Evolutionary conservation across 2,329 filamentous ascomycete species (phyloP).

Genomic region (Fonsecaea erecta): DNA sequence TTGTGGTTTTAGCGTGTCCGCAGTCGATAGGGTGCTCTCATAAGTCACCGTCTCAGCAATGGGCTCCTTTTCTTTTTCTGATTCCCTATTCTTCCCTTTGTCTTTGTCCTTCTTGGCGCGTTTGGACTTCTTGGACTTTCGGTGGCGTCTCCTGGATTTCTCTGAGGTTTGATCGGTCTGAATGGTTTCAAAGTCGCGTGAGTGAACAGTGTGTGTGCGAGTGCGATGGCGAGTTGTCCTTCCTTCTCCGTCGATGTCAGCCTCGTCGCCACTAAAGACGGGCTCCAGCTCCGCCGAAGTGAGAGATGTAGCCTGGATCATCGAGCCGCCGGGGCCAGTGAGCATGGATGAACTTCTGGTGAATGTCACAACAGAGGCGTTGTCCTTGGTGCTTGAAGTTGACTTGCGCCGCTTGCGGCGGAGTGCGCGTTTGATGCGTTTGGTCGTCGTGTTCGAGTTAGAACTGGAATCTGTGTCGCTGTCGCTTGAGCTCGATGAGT

Average conservation of each 20-base stretch:
- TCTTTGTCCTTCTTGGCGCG: conserved; percentile 33
- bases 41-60: conserved; percentile 13
- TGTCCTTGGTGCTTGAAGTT: conserved; percentile 71
- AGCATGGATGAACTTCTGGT: conserved; percentile 47
- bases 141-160: conserved; percentile 42
- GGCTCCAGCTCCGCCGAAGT: conserved; percentile 31
- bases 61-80: conserved; percentile 44
- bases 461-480: conserved; percentile 72
- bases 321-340: conserved; percentile 38
- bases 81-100: conserved; percentile 37
- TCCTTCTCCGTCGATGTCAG: conserved; percentile 55
- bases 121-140: conserved; percentile 38
- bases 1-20: conserved; percentile 42
- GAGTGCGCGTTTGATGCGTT: conserved; percentile 76
- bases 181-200: conserved; percentile 55
- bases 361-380: conserved; percentile 50
- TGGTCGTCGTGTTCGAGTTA: conserved; percentile 73
- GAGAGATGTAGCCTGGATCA: conserved; percentile 20
- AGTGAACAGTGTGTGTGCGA: conserved; percentile 35
- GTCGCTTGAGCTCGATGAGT: conserved; percentile 56
- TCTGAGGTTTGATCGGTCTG: conserved; percentile 33
- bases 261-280: conserved; percentile 58
- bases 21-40: conserved; percentile 12
- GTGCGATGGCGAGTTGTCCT: conserved; percentile 35
- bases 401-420: conserved; percentile 76